Evolutionary conservation across 768 basidiomycete species (phyloP), one percentile per base, ranked within the genome.

Genomic region (Kwoniella sp.): DNA sequence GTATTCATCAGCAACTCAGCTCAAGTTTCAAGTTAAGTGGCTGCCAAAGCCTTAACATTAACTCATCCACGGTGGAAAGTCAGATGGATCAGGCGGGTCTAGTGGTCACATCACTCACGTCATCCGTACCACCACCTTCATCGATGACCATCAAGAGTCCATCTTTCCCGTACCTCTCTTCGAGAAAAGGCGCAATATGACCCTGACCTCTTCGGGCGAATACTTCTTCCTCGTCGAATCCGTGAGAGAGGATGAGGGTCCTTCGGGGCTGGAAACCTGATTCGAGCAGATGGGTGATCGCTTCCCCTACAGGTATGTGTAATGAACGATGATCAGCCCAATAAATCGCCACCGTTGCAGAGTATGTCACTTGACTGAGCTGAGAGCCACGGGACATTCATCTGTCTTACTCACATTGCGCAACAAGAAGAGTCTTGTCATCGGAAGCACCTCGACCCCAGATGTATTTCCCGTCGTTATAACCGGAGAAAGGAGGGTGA

Each of bases 221-320:
- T 24, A 77, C 77, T 57, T 79, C 78, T 57, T 79, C 78, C 51
- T 79, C 78, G 56, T 78, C 78, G 40, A 71, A 68, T 0, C 77
- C 77, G 46, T 75, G 75, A 12, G 74, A 66, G 36, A 78, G 67
- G 58, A 80, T 74, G 58, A 77, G 55, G 2, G 75, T 78, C 13
- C 77, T 57, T 22, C 69, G 60, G 19, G 77, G 75, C 30, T 55
- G 37, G 55, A 69, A 78, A 17, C 70, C 71, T 5, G 55, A 54
- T 50, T 75, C 70, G 29, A 79, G 65, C 0, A 79, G 64, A 22
- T 77, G 62, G 15, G 79, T 68, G n/a, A 80, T 70, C 2, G 77
- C 74, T 55, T 74, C 70, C 72, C 72, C 72, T 74, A 25, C 44
- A 33, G 50, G 7, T 58, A 13, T 27, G 22, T n/a, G n/a, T n/a